These are phyloP conservation scores for Phytophthora brassicae DNA, from an alignment of 352 stramenopile species.

Conservation along the genomic window DNA sequence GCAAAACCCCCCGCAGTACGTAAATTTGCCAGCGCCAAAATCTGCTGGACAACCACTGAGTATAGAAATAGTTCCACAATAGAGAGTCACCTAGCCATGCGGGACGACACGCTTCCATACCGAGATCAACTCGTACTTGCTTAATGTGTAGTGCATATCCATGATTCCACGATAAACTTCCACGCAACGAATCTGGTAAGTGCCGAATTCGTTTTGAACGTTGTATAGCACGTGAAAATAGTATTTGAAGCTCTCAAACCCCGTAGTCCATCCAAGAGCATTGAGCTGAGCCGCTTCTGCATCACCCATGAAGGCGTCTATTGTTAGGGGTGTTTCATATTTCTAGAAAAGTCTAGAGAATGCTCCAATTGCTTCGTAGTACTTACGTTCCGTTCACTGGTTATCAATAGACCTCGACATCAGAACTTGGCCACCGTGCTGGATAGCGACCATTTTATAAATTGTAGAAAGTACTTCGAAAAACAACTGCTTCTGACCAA, in stretches of 20 bases:
- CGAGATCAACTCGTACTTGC: too few species aligned
- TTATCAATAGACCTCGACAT: not conserved
- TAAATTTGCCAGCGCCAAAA: not conserved
- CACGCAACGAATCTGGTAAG: too few species aligned
- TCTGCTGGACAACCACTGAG: not conserved
- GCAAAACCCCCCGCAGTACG: too few species aligned
- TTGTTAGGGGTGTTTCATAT: not conserved
- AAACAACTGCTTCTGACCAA: not conserved
- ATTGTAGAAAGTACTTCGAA: not conserved
- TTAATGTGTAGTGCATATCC: conserved; percentile 1
- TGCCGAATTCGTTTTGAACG: not conserved
- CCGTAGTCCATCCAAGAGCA: not conserved
- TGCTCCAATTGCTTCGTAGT: too few species aligned
- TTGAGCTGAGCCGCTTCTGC: not conserved
- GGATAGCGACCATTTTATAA: not conserved
- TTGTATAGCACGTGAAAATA: not conserved
- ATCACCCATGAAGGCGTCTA: conserved; percentile 3
- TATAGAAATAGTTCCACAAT: not conserved
- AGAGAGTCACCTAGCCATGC: too few species aligned
- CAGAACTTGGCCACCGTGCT: not conserved
- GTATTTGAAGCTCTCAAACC: not conserved
- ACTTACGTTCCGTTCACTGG: not conserved
- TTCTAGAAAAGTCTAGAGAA: not conserved
- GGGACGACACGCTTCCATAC: not conserved
- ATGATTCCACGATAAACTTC: not conserved